Conservation (phyloP, 371 early-diverging fungal genomes). For the Mucor ambiguus region DNA sequence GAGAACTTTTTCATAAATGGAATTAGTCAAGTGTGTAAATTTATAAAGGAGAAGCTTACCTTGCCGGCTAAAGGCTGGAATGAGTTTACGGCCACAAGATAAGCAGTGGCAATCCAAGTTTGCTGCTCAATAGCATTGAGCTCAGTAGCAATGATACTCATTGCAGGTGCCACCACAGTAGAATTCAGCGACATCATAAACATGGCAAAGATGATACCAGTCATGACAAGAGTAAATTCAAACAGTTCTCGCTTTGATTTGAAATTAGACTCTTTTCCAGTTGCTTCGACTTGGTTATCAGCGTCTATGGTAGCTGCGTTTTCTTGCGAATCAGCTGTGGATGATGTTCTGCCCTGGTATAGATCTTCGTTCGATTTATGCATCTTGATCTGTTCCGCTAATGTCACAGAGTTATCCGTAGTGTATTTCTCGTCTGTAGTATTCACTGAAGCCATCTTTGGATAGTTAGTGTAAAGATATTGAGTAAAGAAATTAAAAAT, state of each 20-base stretch:
- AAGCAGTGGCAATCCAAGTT: slow-evolving; percentile 45
- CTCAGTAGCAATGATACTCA: slow-evolving; percentile 68
- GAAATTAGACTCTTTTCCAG: background rate
- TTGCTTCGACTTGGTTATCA: background rate
- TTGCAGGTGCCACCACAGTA: slow-evolving; percentile 73
- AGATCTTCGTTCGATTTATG: slow-evolving; percentile 11
- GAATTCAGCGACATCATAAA: slow-evolving; percentile 79
- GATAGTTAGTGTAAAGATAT: background rate
- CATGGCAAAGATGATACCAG: slow-evolving; percentile 49
- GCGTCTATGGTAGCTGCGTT: background rate
- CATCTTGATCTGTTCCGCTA: background rate
- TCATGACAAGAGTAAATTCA: slow-evolving; percentile 17
- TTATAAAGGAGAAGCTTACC: slow-evolving; percentile 26
- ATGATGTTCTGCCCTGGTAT: slow-evolving; percentile 11
- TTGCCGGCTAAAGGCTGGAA: slow-evolving; percentile 62
- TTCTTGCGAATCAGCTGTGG: slow-evolving; percentile 5
- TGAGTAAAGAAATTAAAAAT: background rate
- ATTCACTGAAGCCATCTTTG: slow-evolving; percentile 2
- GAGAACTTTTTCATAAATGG: slow-evolving; percentile 38
- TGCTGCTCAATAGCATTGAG: slow-evolving; percentile 36
- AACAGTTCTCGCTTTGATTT: slow-evolving; percentile 9
- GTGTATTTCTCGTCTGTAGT: background rate
- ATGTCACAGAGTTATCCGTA: background rate
- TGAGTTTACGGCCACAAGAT: slow-evolving; percentile 59
- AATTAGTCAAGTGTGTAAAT: background rate